Evolutionary conservation across 1,284 basidiomycete genomes (phyloP), one percentile per base, ranked within the genome.

Genomic region (Retiboletus flavoniger): DNA sequence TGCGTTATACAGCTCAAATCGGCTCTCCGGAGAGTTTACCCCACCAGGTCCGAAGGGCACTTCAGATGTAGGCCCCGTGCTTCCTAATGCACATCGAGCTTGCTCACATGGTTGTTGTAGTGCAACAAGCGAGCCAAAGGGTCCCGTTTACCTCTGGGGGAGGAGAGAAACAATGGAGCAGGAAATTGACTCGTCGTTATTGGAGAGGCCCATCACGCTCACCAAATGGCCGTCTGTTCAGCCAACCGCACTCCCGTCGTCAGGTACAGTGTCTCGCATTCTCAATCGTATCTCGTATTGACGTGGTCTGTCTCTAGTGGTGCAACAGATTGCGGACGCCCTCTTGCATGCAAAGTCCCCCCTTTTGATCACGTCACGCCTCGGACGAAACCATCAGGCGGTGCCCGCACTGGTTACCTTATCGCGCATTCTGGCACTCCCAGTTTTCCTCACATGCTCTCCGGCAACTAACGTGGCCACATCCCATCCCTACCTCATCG

Each of bases 131-230:
- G 78, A 83, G 31, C 87, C 87, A 0, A 80, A 80, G 64, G 87
- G 87, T 0, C 87, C 87, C 0, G 84, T 87, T 0, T 89, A 89
- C 65, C 73, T 89, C 6, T 88, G 84, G 83, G 84, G 78, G n/a
- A 77, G 84, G 21, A 75, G 87, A 19, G 87, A 89, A 64, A 76
- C 78, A 1, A 83, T 85, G 75, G 85, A 89, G 63, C 78, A 87
- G 66, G 81, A 85, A 60, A 64, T 88, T 1, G 74, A 79, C 31
- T 57, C 68, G 17, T 64, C 70, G 7, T 53, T 71, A 11, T 59
- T 78, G 16, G 66, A 69, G 38, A 67, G 50, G 4, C 51, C 66
- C 3, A 56, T 74, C 13, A 61, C 74, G 14, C 60, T 74, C 17
- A 53, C 64, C 6, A 75, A 74, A 53, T 84, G 84, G 81, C 78